Conservation (phyloP, 805 yeast genomes). For the Blastobotrys robertii region DNA sequence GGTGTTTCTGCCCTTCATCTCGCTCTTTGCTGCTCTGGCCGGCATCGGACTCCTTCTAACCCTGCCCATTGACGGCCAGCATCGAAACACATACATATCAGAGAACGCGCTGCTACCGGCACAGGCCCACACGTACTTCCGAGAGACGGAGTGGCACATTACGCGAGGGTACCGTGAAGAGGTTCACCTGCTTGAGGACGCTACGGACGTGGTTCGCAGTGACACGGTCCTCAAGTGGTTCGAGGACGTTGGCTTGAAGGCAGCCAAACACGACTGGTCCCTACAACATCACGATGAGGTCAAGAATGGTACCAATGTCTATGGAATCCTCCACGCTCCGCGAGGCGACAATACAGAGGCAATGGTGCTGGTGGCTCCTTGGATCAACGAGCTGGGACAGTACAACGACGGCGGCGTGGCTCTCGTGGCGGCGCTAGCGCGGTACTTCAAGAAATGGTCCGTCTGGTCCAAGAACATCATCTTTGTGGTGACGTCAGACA, state of each 20-base stretch:
- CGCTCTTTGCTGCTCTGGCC: conserved; percentile 19
- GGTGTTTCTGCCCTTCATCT: conserved; percentile 21
- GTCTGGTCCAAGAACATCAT: conserved; percentile 94
- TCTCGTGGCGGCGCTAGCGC: conserved; percentile 57
- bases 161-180: conserved; percentile 76
- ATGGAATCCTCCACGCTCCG: conserved; percentile 84
- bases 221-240: conserved; percentile 48
- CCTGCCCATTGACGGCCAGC: conserved; percentile 76
- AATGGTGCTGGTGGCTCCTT: conserved; percentile 82
- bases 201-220: conserved; percentile 31
- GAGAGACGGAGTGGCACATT: conserved; percentile 92
- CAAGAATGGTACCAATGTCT: conserved; percentile 40
- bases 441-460: conserved; percentile 77
- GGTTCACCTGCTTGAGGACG: conserved; percentile 30
- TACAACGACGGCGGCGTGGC: conserved; percentile 76
- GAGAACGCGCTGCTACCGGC: conserved; percentile 97
- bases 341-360: conserved; percentile 96
- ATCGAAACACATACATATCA: conserved; percentile 72
- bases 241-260: conserved; percentile 59
- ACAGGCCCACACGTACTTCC: conserved; percentile 82
- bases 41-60: conserved; percentile 49
- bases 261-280: conserved; percentile 37
- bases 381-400: conserved; percentile 57
- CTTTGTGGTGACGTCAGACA: conserved; percentile 69
- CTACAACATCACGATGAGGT: conserved; percentile 18